Percentiles rank a stretch among this genome's conserved stretches.
These are phyloP conservation scores for Ogataea henricii DNA, from an alignment of 805 yeast genomes.

Conservation along the genomic window DNA sequence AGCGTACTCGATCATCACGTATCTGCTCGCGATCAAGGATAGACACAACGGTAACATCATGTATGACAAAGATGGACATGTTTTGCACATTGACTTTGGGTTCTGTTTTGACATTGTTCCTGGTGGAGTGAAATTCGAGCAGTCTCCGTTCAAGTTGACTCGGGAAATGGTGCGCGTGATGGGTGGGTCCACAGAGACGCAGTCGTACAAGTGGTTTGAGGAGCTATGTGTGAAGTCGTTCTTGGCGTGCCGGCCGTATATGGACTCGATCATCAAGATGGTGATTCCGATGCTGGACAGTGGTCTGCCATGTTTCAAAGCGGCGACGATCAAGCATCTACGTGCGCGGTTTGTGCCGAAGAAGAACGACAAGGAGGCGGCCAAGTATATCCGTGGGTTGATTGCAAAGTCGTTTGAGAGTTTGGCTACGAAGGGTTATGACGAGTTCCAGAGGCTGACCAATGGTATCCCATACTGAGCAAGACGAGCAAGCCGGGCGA, in stretches of 20 bases:
- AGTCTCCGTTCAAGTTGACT: constrained; percentile 96
- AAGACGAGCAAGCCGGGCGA: too few relatives aligned
- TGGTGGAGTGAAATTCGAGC: constrained; percentile 97
- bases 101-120: constrained; percentile 98
- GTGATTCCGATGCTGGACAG: constrained; percentile 92
- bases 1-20: constrained; percentile 90
- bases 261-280: constrained; percentile 80
- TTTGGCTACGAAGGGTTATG: constrained; percentile 89
- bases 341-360: constrained; percentile 77
- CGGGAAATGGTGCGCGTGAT: constrained; percentile 94
- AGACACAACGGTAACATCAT: constrained; percentile 97
- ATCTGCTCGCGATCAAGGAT: constrained; percentile 90
- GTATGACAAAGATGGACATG: constrained; percentile 94
- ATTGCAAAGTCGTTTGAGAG: constrained; percentile 84
- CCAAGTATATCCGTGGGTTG: constrained; percentile 70
- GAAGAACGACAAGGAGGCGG: constrained; percentile 84
- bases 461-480: constrained; percentile 95
- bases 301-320: constrained; percentile 95
- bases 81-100: constrained; percentile 96
- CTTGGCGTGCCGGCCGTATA: constrained; percentile 83
- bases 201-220: constrained; percentile 90
- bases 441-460: constrained; percentile 93
- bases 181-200: constrained; percentile 88
- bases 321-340: constrained; percentile 77
- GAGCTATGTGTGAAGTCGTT: constrained; percentile 93